These are phyloP conservation scores for Tylopilus sp. DNA, from an alignment of 1,284 basidiomycete genomes.

Conservation along the genomic window DNA sequence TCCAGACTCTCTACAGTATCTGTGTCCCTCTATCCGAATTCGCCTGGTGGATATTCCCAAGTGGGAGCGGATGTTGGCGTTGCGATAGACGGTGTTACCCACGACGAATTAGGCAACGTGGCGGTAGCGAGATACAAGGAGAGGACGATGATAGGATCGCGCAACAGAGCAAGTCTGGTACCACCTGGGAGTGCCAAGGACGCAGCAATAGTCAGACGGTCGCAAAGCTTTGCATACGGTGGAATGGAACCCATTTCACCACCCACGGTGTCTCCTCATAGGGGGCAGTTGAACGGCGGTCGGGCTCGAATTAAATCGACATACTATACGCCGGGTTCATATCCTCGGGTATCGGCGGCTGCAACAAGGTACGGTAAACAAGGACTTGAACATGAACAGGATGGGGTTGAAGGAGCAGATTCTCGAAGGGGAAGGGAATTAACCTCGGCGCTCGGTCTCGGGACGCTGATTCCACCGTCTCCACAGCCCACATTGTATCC, in stretches of 20 bases:
- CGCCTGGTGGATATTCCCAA: slow-evolving; percentile 38
- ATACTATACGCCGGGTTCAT: slow-evolving; percentile 57
- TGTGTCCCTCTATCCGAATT: slow-evolving; percentile 51
- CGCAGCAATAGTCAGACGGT: slow-evolving; percentile 31
- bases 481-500: slow-evolving; percentile 65
- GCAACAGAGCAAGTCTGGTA: slow-evolving; percentile 38
- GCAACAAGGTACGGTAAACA: slow-evolving; percentile 37
- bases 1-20: slow-evolving; percentile 53
- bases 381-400: slow-evolving; percentile 32
- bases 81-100: slow-evolving; percentile 45
- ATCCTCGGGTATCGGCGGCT: slow-evolving; percentile 51
- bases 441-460: slow-evolving; percentile 53
- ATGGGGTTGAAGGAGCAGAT: slow-evolving; percentile 41
- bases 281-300: slow-evolving; percentile 41
- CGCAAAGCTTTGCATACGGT: slow-evolving; percentile 51
- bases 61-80: slow-evolving; percentile 41
- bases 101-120: slow-evolving; percentile 40
- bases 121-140: slow-evolving; percentile 39
- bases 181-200: slow-evolving; percentile 24
- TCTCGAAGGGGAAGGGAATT: slow-evolving; percentile 50
- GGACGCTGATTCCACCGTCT: slow-evolving; percentile 43
- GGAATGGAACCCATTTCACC: slow-evolving; percentile 54
- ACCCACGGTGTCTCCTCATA: slow-evolving; percentile 8
- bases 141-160: slow-evolving; percentile 31
- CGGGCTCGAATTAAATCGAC: slow-evolving; percentile 66